Percentiles rank a stretch among this genome's conserved stretches.
Conservation (phyloP, 345 rosid genomes). For the Gossypium bickii region DNA sequence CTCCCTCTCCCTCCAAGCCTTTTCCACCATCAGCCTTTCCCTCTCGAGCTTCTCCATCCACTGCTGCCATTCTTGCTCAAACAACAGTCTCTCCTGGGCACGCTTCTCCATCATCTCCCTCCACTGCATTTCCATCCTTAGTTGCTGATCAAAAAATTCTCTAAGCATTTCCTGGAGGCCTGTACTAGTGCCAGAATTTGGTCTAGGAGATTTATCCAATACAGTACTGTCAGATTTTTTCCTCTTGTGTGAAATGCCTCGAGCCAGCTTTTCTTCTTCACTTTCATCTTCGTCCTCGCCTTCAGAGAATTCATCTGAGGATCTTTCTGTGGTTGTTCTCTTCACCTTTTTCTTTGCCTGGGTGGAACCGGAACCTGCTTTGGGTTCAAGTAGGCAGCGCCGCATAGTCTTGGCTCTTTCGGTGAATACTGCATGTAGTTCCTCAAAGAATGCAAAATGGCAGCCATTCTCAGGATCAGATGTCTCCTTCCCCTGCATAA, state of each 20-base stretch:
- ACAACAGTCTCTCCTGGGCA: slow-evolving; percentile 37
- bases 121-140: slow-evolving; percentile 48
- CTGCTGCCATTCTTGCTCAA: slow-evolving; percentile 52
- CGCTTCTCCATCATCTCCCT: slow-evolving; percentile 44
- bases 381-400: slow-evolving; percentile 32
- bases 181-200: slow-evolving; percentile 6
- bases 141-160: slow-evolving; percentile 47
- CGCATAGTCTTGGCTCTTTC: slow-evolving; percentile 44
- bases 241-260: slow-evolving; percentile 35
- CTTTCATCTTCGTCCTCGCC: slow-evolving; percentile 31
- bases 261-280: slow-evolving; percentile 31
- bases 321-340: slow-evolving; percentile 26
- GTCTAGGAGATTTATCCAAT: slow-evolving; percentile 22
- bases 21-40: slow-evolving; percentile 44
- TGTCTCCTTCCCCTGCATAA: slow-evolving; percentile 53
- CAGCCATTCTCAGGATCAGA: slow-evolving; percentile 42
- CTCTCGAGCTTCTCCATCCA: slow-evolving; percentile 52
- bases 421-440: slow-evolving; percentile 42
- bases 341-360: slow-evolving; percentile 32
- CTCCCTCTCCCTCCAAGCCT: slow-evolving; percentile 53
- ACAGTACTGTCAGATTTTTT: slow-evolving; percentile 35
- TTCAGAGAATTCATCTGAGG: slow-evolving; percentile 35
- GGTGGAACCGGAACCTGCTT: slow-evolving; percentile 28
- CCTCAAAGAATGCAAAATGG: slow-evolving; percentile 52
- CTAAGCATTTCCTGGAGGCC: slow-evolving; percentile 34